Evolutionary conservation across 495 filamentous ascomycete genomes (phyloP).

Genomic region (Collariella sp.): DNA sequence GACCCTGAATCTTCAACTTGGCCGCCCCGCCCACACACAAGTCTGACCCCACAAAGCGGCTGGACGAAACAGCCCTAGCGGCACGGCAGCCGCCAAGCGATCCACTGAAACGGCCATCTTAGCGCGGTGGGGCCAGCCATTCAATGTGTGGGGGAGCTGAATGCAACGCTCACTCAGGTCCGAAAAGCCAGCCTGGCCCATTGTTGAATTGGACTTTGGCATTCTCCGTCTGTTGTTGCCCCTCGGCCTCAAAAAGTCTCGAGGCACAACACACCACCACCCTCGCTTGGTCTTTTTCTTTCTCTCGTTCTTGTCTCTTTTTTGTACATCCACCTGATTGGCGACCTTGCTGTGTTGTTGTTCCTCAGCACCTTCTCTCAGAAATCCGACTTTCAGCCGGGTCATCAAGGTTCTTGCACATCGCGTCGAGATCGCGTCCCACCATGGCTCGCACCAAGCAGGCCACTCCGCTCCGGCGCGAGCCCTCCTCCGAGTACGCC

Average conservation of each 20-base stretch:
- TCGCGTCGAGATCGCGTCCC: neutral
- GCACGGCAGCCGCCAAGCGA: constrained; percentile 1
- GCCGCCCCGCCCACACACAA: neutral
- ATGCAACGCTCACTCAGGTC: too few species aligned
- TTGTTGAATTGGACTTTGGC: neutral
- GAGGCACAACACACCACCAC: neutral
- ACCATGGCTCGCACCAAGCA: constrained; percentile 68
- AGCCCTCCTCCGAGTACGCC: constrained; percentile 54
- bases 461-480: constrained; percentile 54
- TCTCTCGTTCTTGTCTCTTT: neutral
- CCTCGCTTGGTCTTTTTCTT: neutral
- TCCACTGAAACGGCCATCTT: constrained; percentile 2
- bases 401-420: constrained; percentile 7
- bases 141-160: neutral
- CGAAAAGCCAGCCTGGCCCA: constrained; percentile 20
- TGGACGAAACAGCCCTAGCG: neutral
- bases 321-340: neutral
- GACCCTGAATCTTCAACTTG: neutral
- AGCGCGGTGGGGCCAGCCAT: neutral
- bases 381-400: neutral
- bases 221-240: neutral
- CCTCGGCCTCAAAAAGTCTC: neutral
- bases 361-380: neutral
- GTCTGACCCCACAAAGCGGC: neutral
- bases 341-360: neutral